Percentiles rank a stretch among this genome's conserved stretches.
Evolutionary conservation across 2,329 filamentous ascomycete species (phyloP).

Genomic region (Fusarium zealandicum): DNA sequence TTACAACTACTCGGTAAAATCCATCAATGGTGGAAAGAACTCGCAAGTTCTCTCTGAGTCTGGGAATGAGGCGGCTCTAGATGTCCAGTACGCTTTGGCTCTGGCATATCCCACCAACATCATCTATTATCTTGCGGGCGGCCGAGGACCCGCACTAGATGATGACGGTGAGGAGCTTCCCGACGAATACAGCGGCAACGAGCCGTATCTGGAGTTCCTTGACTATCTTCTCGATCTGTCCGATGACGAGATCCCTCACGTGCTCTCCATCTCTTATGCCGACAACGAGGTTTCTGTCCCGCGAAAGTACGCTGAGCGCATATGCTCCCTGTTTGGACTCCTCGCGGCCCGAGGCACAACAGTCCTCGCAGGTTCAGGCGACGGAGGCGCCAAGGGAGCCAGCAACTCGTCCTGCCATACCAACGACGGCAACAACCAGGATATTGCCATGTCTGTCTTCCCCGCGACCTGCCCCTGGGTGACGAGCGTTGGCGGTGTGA

Average conservation of each 20-base stretch:
- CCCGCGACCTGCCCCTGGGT: conserved; percentile 73
- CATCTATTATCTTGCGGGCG: conserved; percentile 55
- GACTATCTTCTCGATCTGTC: conserved; percentile 56
- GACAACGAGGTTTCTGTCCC: conserved; percentile 66
- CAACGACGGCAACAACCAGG: conserved; percentile 64
- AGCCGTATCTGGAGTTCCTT: conserved; percentile 64
- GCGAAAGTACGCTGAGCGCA: conserved; percentile 56
- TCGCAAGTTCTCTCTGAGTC: conserved; percentile 48
- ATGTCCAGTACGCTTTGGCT: conserved; percentile 57
- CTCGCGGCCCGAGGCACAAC: conserved; percentile 61
- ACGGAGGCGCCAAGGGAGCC: conserved; percentile 55
- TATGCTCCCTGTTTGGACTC: conserved; percentile 62
- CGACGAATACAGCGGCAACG: conserved; percentile 52
- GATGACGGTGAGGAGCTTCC: conserved; percentile 46
- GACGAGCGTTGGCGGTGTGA: conserved; percentile 69
- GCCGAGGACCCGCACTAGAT: conserved; percentile 52
- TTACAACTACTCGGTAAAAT: conserved; percentile 51
- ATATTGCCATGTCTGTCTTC: conserved; percentile 67
- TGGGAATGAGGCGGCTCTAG: conserved; percentile 56
- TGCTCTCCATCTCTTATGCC: conserved; percentile 65
- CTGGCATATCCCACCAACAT: conserved; percentile 55
- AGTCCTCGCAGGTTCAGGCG: conserved; percentile 59
- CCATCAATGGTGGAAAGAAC: conserved; percentile 55
- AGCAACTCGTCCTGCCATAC: conserved; percentile 60
- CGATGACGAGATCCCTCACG: conserved; percentile 58